phyloP scores from a whole-genome alignment of 768 basidiomycete genomes.

The Suillus luteus region DNA sequence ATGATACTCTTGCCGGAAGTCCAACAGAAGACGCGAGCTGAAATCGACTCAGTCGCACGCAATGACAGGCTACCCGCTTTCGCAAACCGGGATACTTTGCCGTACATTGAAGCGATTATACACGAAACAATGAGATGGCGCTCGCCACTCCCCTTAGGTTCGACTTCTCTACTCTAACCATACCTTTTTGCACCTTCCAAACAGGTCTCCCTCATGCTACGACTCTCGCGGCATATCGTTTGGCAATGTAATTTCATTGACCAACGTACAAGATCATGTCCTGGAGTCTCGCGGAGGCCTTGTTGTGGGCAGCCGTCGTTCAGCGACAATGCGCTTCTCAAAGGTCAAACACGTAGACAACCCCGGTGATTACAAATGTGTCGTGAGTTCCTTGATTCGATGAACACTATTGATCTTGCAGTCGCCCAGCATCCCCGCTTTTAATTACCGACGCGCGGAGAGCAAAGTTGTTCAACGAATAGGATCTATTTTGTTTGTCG shows the following conservation, averaged over 20 bases:
- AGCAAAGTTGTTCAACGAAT: background rate
- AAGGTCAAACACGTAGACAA: background rate
- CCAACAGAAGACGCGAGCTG: constrained; percentile 12
- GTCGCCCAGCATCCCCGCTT: background rate
- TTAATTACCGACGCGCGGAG: background rate
- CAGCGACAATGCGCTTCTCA: background rate
- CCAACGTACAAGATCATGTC: constrained; percentile 3
- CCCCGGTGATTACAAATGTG: background rate
- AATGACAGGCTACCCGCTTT: constrained; percentile 9
- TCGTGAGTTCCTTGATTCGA: background rate
- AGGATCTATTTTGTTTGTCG: too few relatives aligned
- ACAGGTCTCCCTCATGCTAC: constrained; percentile 6
- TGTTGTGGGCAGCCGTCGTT: constrained; percentile 5
- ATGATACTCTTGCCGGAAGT: constrained; percentile 15
- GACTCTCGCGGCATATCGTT: constrained; percentile 1
- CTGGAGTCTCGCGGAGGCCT: background rate
- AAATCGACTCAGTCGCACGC: constrained; percentile 12
- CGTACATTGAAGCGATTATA: constrained; percentile 16
- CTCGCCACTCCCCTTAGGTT: constrained; percentile 9
- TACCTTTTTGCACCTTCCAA: too few relatives aligned
- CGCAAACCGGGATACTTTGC: background rate
- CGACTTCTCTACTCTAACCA: background rate
- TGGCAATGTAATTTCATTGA: background rate
- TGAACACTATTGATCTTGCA: background rate
- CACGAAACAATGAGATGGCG: constrained; percentile 15